Percentiles rank a stretch among this genome's conserved stretches.
phyloP scores from a whole-genome alignment of 768 basidiomycete genomes.

The Pisolithus microcarpus region DNA sequence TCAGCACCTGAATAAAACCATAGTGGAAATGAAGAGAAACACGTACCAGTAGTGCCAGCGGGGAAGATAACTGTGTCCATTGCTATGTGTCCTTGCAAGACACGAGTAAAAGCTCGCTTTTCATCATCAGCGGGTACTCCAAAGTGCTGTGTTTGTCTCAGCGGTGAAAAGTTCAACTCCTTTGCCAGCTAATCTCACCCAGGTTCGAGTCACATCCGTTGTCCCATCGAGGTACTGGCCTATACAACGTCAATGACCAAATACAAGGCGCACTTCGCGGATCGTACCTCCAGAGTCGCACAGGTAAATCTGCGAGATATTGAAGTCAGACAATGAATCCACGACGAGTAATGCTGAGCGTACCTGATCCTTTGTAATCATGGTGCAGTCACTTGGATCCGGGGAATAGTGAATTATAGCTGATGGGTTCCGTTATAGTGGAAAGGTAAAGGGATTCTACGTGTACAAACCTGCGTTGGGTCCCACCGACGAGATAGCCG shows the following conservation, averaged over 20 bases:
- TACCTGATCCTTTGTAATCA: slow-evolving; percentile 71
- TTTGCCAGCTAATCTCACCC: slow-evolving; percentile 40
- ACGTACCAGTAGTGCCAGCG: slow-evolving; percentile 62
- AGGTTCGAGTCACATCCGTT: slow-evolving; percentile 89
- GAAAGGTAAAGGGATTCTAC: background rate
- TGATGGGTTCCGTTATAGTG: slow-evolving; percentile 17
- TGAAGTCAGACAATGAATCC: slow-evolving; percentile 28
- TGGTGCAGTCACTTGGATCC: slow-evolving; percentile 61
- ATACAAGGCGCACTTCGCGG: background rate
- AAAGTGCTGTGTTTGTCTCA: slow-evolving; percentile 58
- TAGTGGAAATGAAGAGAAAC: background rate
- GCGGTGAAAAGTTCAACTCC: background rate
- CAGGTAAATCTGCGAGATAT: slow-evolving; percentile 49
- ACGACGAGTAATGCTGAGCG: background rate
- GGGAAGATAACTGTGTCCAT: slow-evolving; percentile 86
- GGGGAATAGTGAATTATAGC: slow-evolving; percentile 95
- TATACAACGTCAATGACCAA: slow-evolving; percentile 15
- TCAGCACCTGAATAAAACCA: background rate
- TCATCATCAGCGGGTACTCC: slow-evolving; percentile 78
- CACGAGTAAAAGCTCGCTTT: slow-evolving; percentile 83
- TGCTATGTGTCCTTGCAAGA: slow-evolving; percentile 85
- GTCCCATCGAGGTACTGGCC: slow-evolving; percentile 90
- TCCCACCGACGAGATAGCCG: slow-evolving; percentile 88
- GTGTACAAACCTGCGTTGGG: slow-evolving; percentile 75
- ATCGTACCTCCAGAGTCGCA: slow-evolving; percentile 79